Evolutionary conservation across 257 asterid genomes (phyloP).

Genomic region (Ilex asprella): DNA sequence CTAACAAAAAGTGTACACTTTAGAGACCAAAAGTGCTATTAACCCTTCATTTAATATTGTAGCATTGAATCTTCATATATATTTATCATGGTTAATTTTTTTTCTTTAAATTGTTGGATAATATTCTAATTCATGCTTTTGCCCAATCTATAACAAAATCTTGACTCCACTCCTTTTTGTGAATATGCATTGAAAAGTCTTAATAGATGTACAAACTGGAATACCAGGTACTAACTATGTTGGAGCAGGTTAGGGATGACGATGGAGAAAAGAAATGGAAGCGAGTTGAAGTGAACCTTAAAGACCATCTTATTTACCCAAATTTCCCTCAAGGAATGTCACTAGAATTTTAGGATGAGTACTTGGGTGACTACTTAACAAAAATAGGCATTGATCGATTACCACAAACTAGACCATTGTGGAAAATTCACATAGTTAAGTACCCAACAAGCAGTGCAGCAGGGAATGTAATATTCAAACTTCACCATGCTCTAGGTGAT

Average conservation of each 20-base stretch:
- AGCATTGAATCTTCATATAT: too few species aligned
- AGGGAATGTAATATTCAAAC: constrained; percentile 41
- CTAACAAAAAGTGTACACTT: too few species aligned
- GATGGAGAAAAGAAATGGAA: constrained; percentile 55
- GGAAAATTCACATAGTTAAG: constrained; percentile 61
- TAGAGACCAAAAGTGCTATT: too few species aligned
- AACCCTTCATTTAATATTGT: too few species aligned
- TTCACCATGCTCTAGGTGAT: constrained; percentile 73
- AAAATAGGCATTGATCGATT: constrained; percentile 33
- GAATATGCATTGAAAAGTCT: too few species aligned
- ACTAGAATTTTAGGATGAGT: constrained; percentile 34
- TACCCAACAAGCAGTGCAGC: constrained; percentile 1
- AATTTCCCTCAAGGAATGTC: constrained; percentile 25
- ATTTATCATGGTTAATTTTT: too few species aligned
- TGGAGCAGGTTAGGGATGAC: constrained; percentile 35
- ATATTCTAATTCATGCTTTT: too few species aligned
- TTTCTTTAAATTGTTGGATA: too few species aligned
- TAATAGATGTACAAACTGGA: too few species aligned
- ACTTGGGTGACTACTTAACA: constrained; percentile 39
- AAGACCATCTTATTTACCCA: constrained; percentile 43
- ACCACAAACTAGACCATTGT: constrained; percentile 39
- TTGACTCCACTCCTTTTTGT: too few species aligned
- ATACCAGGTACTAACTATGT: too few species aligned
- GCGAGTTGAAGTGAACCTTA: constrained; percentile 39
- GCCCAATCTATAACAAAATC: too few species aligned